Conservation (phyloP, 805 yeast species). For the Naumovozyma castellii region DNA sequence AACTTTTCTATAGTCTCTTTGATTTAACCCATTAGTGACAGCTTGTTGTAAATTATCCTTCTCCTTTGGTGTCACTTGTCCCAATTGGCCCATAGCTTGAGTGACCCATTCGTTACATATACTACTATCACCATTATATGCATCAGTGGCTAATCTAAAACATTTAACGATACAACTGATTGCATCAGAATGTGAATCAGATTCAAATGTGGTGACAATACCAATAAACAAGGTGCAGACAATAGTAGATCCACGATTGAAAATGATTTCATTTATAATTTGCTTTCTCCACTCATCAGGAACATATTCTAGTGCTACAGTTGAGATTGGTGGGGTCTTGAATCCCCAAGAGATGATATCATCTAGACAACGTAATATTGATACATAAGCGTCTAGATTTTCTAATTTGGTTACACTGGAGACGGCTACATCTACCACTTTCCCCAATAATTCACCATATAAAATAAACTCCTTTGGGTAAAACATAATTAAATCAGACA, state of each 20-base stretch:
- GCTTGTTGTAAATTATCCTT: slow-evolving; percentile 50
- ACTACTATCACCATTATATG: slow-evolving; percentile 31
- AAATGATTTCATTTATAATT: slow-evolving; percentile 37
- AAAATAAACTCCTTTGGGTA: slow-evolving; percentile 35
- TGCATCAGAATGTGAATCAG: slow-evolving; percentile 62
- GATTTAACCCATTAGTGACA: slow-evolving; percentile 49
- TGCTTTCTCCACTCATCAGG: slow-evolving; percentile 46
- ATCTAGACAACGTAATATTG: slow-evolving; percentile 66
- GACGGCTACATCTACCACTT: slow-evolving; percentile 51
- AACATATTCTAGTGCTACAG: slow-evolving; percentile 41
- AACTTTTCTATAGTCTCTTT: slow-evolving; percentile 64
- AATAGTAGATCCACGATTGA: slow-evolving; percentile 47
- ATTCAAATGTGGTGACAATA: slow-evolving; percentile 59
- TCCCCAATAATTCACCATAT: slow-evolving; percentile 36
- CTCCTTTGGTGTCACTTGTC: slow-evolving; percentile 60
- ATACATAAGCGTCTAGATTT: slow-evolving; percentile 60
- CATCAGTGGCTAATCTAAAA: slow-evolving; percentile 44
- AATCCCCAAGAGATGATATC: slow-evolving; percentile 84
- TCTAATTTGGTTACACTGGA: slow-evolving; percentile 41
- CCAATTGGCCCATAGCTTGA: slow-evolving; percentile 37
- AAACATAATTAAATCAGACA: slow-evolving; percentile 67
- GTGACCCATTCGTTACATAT: slow-evolving; percentile 48
- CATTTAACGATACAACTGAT: slow-evolving; percentile 62
- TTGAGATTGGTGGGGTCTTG: slow-evolving; percentile 68
- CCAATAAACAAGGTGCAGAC: slow-evolving; percentile 50